Base-by-base conservation (phyloP, 176 grass and related monocot genomes). In the Triticum turgidum region DNA sequence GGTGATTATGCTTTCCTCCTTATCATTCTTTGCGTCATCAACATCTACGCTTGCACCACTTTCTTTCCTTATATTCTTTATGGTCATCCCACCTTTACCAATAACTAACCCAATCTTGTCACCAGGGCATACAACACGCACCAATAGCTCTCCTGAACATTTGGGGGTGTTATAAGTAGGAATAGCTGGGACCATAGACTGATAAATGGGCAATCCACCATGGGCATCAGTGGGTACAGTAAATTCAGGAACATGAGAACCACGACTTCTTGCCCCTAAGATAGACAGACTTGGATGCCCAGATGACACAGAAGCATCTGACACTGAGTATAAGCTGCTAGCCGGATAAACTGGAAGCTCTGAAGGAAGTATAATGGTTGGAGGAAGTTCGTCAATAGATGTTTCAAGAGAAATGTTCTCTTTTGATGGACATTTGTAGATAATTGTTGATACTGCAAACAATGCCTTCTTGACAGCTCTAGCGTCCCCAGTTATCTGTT, bases 51-150 rank as follows among this genome's bases (percentile, higher is more conserved):
- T 90, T 88, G 97, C 92, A 82, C 92, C 94, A 86, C 90, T 94
- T 35, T 87, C 86, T 86, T 96, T 94, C 81, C 94, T 94, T 87
- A 96, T 94, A 89, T 73, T 86, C 91, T 89, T 99, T 90, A 99
- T 94, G 30, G 97, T 99, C 79, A 78, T 54, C 72, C 97, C 97
- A 54, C 87, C 89, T 86, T 94, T 99, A 77, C 97, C 97, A 81
- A 99, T 99, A 84, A 99, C 94, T 41, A 95, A 81, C 51, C 94
- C 97, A 83, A 99, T 97, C 83, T 93, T 99, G 67, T 90, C 87
- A 85, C 85, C 86, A 76, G 97, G 97, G 61, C 97, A 99, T 61
- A 99, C 77, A 87, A 99, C 92, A 76, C 89, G 88, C 54, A 99
- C 21, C 30, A 93, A 68, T 62, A 99, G 85, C 51, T 99, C 94